phyloP scores from a whole-genome alignment of 306 rosid genomes.

The Citrullus colocynthis region DNA sequence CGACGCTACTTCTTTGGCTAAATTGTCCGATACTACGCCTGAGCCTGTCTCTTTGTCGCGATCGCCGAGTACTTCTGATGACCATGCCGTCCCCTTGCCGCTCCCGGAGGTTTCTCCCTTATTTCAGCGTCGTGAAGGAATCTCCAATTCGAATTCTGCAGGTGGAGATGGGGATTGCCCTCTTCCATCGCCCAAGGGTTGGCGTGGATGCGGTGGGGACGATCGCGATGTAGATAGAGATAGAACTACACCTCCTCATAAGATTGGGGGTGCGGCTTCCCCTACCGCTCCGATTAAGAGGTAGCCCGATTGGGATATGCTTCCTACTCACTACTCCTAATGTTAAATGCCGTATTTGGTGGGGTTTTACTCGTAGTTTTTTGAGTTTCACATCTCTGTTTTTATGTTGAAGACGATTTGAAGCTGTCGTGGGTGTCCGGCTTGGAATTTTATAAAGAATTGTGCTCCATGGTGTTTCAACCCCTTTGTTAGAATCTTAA shows the following conservation, averaged over 20 bases:
- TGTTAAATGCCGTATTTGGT: neutral
- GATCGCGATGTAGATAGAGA: conserved; percentile 29
- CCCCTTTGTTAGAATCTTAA: neutral
- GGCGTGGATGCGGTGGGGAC: conserved; percentile 12
- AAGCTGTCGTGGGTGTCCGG: neutral
- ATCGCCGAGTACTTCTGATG: conserved; percentile 12
- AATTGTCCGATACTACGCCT: conserved; percentile 5
- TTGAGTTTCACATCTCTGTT: neutral
- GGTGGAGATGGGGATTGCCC: conserved; percentile 23
- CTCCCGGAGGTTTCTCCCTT: conserved; percentile 39
- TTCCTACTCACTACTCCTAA: neutral
- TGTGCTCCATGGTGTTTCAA: neutral
- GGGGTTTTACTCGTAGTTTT: neutral
- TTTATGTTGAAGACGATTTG: neutral
- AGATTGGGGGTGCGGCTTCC: neutral
- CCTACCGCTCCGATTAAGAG: conserved; percentile 27
- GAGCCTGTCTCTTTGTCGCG: conserved; percentile 13
- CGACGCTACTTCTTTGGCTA: conserved; percentile 1
- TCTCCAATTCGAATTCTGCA: conserved; percentile 5
- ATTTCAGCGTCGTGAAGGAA: conserved; percentile 14
- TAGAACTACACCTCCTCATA: conserved; percentile 1
- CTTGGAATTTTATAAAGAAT: no score
- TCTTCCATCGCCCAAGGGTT: conserved; percentile 46
- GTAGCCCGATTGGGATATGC: conserved; percentile 13
- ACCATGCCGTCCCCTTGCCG: conserved; percentile 59